These are phyloP conservation scores for Vaccinium myrtillus DNA, from an alignment of 148 eudicot species.

Conservation along the genomic window DNA sequence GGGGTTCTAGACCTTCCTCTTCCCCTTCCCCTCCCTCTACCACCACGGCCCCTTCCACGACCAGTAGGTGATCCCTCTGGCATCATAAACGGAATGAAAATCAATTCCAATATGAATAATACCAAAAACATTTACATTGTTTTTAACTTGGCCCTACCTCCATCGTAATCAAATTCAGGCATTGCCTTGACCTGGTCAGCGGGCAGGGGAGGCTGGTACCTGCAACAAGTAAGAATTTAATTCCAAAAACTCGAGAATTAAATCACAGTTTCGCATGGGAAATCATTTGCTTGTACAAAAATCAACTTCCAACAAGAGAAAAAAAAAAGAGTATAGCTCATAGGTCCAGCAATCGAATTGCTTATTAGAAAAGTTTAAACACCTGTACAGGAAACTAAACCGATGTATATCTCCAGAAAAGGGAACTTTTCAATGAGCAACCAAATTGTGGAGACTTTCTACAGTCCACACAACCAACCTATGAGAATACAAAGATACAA, in stretches of 20 bases:
- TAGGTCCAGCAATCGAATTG: not conserved
- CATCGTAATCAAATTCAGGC: constrained; percentile 66
- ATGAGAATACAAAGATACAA: not conserved
- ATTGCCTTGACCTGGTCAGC: constrained; percentile 84
- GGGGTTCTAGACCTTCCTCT: constrained; percentile 69
- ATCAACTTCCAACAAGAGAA: not conserved
- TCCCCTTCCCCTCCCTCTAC: constrained; percentile 94
- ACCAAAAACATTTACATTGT: not conserved
- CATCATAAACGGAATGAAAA: constrained; percentile 25
- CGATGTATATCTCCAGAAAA: not conserved
- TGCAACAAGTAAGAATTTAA: constrained; percentile 20
- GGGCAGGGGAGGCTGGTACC: constrained; percentile 94
- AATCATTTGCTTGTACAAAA: not conserved
- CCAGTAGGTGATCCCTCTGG: constrained; percentile 80
- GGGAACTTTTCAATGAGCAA: not conserved
- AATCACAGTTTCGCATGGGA: not conserved
- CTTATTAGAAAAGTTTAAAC: not conserved
- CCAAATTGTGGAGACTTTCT: not conserved
- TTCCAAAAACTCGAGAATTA: not conserved
- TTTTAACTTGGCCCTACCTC: constrained; percentile 44
- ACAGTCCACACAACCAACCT: not conserved
- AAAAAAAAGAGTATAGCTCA: not conserved
- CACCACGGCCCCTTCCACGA: constrained; percentile 88
- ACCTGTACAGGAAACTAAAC: not conserved
- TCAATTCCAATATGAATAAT: not conserved